A percentile compares a stretch with the other conserved stretches of the same genome.
Evolutionary conservation across 2,329 filamentous ascomycete species (phyloP).

Genomic region (Sarocladiaceae sp.): DNA sequence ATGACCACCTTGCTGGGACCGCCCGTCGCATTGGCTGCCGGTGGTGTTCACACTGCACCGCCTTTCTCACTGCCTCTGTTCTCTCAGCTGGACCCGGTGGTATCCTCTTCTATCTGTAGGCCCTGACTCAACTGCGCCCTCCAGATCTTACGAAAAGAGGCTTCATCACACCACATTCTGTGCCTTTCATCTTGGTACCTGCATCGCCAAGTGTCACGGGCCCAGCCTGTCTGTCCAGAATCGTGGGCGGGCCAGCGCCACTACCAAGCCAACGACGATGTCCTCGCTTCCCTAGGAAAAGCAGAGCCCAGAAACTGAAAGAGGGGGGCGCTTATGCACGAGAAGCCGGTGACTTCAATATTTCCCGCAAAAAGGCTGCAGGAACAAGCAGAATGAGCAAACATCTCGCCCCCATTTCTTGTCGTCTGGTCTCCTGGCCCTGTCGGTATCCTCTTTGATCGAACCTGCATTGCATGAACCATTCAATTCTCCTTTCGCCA

Average conservation of each 20-base stretch:
- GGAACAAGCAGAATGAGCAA: neutral
- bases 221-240: neutral
- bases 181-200: neutral
- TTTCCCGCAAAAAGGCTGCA: neutral
- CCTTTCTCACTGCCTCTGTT: neutral
- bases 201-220: neutral
- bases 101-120: neutral
- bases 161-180: neutral
- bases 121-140: neutral
- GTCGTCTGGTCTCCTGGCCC: slow-evolving; percentile 4
- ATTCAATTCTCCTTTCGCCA: neutral
- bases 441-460: neutral
- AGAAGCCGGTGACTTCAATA: neutral
- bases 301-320: neutral
- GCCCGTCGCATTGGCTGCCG: neutral
- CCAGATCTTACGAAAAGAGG: neutral
- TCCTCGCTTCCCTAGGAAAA: neutral
- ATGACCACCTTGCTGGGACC: neutral
- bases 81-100: neutral
- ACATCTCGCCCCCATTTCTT: neutral
- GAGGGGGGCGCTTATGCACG: slow-evolving; percentile 1
- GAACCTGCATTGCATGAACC: slow-evolving; percentile 7
- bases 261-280: too few relatives aligned
- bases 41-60: neutral
- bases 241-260: neutral